phyloP scores from a whole-genome alignment of 352 stramenopile genomes.

The Plasmopara viticola region DNA sequence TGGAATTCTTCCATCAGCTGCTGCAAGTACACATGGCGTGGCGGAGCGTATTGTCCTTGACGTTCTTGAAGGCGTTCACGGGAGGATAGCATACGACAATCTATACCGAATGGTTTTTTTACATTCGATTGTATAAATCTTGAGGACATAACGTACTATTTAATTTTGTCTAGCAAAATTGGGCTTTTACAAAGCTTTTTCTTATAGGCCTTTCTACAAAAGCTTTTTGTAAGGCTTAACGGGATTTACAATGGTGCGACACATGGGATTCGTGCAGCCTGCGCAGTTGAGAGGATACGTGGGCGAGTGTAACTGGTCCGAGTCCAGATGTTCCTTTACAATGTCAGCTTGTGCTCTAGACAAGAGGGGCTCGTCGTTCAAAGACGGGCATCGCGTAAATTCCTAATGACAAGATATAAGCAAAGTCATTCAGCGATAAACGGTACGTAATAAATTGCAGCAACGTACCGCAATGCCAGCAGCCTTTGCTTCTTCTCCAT shows the following conservation, averaged over 20 bases:
- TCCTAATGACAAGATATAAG: slow-evolving; percentile 33
- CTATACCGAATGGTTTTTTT: slow-evolving; percentile 14
- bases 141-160: slow-evolving; percentile 1
- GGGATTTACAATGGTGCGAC: slow-evolving; percentile 79
- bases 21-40: slow-evolving; percentile 72
- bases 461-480: slow-evolving; percentile 84
- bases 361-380: slow-evolving; percentile 94
- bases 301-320: slow-evolving; percentile 59
- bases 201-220: too few species aligned
- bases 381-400: slow-evolving; percentile 92
- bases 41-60: slow-evolving; percentile 57
- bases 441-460: not conserved
- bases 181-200: too few species aligned
- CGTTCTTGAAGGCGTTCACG: slow-evolving; percentile 47
- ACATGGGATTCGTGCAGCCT: slow-evolving; percentile 76
- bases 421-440: not conserved
- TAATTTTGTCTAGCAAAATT: slow-evolving; percentile 19
- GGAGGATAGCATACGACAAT: slow-evolving; percentile 50
- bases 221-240: slow-evolving; percentile 68
- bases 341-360: slow-evolving; percentile 96
- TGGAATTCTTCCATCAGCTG: slow-evolving; percentile 73
- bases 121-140: not conserved
- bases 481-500: slow-evolving; percentile 93
- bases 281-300: slow-evolving; percentile 85
- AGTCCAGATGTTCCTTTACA: slow-evolving; percentile 90